Evolutionary conservation across 306 rosid species (phyloP), one percentile per base, ranked within the genome.

Genomic region (Gillenia trifoliata): DNA sequence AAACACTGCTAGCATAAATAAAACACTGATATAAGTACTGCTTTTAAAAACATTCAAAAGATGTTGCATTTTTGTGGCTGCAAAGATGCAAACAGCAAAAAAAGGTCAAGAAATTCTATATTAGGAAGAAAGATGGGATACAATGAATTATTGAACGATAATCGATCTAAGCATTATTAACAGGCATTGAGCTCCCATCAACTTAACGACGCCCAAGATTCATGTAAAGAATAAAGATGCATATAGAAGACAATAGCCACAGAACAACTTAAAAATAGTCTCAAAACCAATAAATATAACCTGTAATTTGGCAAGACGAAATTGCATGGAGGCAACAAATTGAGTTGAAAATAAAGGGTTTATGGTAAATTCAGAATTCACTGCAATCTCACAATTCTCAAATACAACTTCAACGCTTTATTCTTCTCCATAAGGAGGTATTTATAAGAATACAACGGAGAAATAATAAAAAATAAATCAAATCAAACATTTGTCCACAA

Each of bases 291-390:
- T 54, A 61, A 68, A 60, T 67, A 71, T 82, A 80, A 94, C 99
- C 92, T 94, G 92, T 82, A 94, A 81, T 90, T 94, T 94, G 71
- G 93, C 77, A 64, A 92, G 87, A 77, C 99, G 99, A 62, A 88
- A 89, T 65, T 92, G 96, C 98, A 92, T 90, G 72, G 96, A 86
- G 80, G n/a, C n/a, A n/a, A n/a, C n/a, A n/a, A n/a, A n/a, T n/a
- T n/a, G n/a, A n/a, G n/a, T n/a, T n/a, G n/a, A n/a, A n/a, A n/a
- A n/a, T n/a, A n/a, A n/a, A n/a, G n/a, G n/a, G n/a, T n/a, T n/a
- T n/a, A n/a, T n/a, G n/a, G n/a, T n/a, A n/a, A n/a, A n/a, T n/a
- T n/a, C n/a, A n/a, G n/a, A n/a, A n/a, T n/a, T n/a, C n/a, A n/a
- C n/a, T n/a, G n/a, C n/a, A n/a, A n/a, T n/a, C n/a, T n/a, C n/a